A percentile compares a stretch with the other conserved stretches of the same genome.
phyloP scores from a whole-genome alignment of 345 rosid species.

The Camelina sativa region DNA sequence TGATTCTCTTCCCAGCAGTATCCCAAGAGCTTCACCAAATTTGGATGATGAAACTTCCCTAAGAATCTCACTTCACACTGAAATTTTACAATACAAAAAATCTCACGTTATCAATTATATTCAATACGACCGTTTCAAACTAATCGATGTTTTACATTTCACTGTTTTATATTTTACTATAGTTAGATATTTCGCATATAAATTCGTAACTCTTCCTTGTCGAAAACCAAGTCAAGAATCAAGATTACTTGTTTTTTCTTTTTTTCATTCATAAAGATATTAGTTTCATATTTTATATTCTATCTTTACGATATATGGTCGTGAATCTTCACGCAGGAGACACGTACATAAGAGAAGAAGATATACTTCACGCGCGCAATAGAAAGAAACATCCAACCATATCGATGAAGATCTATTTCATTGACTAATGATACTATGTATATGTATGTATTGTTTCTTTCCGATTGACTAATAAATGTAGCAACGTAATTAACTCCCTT shows the following conservation, averaged over 20 bases:
- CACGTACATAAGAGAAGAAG: no score
- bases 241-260: neutral
- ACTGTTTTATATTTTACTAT: neutral
- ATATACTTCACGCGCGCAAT: no score
- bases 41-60: slow-evolving; percentile 85
- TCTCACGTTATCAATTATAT: slow-evolving; percentile 4
- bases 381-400: no score
- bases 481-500: neutral
- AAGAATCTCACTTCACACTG: slow-evolving; percentile 83
- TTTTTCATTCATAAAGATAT: neutral
- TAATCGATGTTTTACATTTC: neutral
- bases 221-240: slow-evolving; percentile 19
- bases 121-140: neutral
- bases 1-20: slow-evolving; percentile 79
- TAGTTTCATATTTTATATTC: neutral
- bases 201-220: slow-evolving; percentile 3
- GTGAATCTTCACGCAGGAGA: no score
- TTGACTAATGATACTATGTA: slow-evolving; percentile 8
- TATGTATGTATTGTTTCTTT: slow-evolving; percentile 5
- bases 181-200: neutral
- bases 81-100: slow-evolving; percentile 19
- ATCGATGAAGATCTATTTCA: neutral
- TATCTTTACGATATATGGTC: no score
- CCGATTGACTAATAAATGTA: slow-evolving; percentile 21
- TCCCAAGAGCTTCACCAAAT: slow-evolving; percentile 79